Conservation (phyloP, 768 basidiomycete species). For the Auriscalpium orientale region DNA sequence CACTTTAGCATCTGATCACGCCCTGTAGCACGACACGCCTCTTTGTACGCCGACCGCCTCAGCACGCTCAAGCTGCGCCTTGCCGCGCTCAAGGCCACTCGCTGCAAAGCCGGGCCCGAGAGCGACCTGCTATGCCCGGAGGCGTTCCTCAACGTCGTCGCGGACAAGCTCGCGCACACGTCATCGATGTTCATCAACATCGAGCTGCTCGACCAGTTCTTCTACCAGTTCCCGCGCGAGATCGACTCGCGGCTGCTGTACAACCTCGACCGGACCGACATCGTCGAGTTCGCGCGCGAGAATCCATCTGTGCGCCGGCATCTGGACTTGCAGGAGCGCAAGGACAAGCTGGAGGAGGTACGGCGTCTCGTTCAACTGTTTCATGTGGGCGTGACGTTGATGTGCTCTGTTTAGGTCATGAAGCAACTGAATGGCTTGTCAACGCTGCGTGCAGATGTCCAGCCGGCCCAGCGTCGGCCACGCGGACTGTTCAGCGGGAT, state of each 20-base stretch:
- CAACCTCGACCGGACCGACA: slow-evolving; percentile 86
- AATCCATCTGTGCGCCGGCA: slow-evolving; percentile 85
- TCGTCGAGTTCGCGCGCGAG: slow-evolving; percentile 88
- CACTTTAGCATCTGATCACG: background rate
- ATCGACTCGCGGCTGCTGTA: slow-evolving; percentile 92
- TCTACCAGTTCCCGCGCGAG: slow-evolving; percentile 98
- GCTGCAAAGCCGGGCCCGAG: slow-evolving; percentile 82
- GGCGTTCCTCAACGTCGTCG: slow-evolving; percentile 92
- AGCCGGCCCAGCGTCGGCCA: slow-evolving; percentile 63
- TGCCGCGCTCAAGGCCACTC: slow-evolving; percentile 78
- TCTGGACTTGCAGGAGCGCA: slow-evolving; percentile 90
- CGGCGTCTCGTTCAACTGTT: slow-evolving; percentile 3
- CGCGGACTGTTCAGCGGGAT: slow-evolving; percentile 75
- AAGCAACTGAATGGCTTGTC: slow-evolving; percentile 90
- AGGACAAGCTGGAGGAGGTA: slow-evolving; percentile 95
- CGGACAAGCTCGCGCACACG: slow-evolving; percentile 93
- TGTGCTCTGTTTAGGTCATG: slow-evolving; percentile 64
- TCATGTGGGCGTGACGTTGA: background rate
- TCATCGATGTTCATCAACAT: slow-evolving; percentile 99
- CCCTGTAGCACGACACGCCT: slow-evolving; percentile 77
- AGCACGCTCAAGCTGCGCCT: slow-evolving; percentile 80
- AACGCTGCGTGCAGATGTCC: slow-evolving; percentile 76
- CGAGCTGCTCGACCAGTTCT: slow-evolving; percentile 95
- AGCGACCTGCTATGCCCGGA: slow-evolving; percentile 92
- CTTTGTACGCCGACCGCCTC: slow-evolving; percentile 78